Evolutionary conservation across 441 rosid genomes (phyloP).

Genomic region (Mallotus japonicus): DNA sequence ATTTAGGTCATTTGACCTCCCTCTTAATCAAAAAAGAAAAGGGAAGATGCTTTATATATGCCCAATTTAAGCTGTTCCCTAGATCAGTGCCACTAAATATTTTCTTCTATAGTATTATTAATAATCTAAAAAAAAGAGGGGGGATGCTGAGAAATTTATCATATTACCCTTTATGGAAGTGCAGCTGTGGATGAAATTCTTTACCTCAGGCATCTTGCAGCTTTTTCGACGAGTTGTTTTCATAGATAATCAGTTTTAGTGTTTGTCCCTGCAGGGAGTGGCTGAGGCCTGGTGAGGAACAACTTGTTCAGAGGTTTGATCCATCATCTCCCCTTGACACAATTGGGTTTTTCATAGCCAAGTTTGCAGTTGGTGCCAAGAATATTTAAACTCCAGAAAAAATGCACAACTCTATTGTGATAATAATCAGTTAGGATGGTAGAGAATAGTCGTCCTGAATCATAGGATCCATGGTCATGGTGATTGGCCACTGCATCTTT

Average conservation of each 20-base stretch:
- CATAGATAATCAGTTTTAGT: neutral
- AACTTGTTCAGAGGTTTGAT: constrained; percentile 89
- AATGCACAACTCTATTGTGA: constrained; percentile 26
- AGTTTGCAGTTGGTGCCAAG: constrained; percentile 63
- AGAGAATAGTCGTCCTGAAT: neutral
- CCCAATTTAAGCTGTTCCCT: neutral
- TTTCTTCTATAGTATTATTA: too few species aligned
- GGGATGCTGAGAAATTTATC: neutral
- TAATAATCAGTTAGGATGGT: neutral
- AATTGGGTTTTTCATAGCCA: constrained; percentile 94
- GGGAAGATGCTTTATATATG: neutral
- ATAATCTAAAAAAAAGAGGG: neutral
- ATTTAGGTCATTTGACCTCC: too few species aligned
- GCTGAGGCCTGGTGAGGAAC: constrained; percentile 90
- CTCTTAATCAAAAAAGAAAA: too few species aligned
- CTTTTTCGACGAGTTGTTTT: neutral
- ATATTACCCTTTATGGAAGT: neutral
- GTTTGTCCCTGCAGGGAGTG: constrained; percentile 60
- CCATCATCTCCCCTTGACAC: constrained; percentile 85
- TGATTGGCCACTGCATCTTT: neutral
- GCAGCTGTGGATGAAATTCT: neutral
- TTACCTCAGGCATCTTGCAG: neutral
- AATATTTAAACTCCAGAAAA: constrained; percentile 19
- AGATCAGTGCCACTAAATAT: neutral
- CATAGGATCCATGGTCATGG: neutral